These are phyloP conservation scores for Penicillium olsonii DNA, from an alignment of 2,329 filamentous ascomycete species.

Conservation along the genomic window DNA sequence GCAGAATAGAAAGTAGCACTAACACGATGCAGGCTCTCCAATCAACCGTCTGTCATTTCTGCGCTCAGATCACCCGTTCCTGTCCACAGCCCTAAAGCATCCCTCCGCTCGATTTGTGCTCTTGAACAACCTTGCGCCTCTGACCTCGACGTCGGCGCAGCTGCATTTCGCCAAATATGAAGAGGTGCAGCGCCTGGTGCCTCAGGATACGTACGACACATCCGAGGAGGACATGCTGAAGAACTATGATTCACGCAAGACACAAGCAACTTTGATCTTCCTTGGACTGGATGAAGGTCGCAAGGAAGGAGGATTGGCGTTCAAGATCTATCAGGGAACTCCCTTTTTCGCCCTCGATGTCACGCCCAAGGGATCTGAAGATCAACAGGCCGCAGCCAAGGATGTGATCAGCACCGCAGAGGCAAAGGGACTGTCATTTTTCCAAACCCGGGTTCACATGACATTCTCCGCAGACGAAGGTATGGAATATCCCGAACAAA, in stretches of 20 bases:
- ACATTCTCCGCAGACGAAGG: constrained; percentile 63
- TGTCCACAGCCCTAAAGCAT: constrained; percentile 51
- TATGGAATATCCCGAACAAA: constrained; percentile 35
- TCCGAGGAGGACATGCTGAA: constrained; percentile 73
- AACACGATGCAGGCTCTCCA: constrained; percentile 44
- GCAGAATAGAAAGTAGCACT: neutral
- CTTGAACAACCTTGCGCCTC: constrained; percentile 75
- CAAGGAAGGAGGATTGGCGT: constrained; percentile 42
- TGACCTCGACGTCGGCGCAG: constrained; percentile 61
- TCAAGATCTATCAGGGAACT: constrained; percentile 68
- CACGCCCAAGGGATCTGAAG: constrained; percentile 67
- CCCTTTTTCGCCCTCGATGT: constrained; percentile 92
- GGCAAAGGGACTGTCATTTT: constrained; percentile 64
- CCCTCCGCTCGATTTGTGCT: constrained; percentile 66
- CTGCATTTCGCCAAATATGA: constrained; percentile 69
- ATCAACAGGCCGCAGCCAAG: constrained; percentile 58
- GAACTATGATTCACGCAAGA: constrained; percentile 70
- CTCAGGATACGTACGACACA: constrained; percentile 68
- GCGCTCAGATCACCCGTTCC: constrained; percentile 49
- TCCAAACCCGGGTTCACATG: constrained; percentile 65
- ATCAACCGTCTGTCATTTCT: constrained; percentile 54
- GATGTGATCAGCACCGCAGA: constrained; percentile 62
- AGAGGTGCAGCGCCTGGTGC: constrained; percentile 71
- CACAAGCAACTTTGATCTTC: constrained; percentile 74
- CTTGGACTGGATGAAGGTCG: constrained; percentile 74